phyloP scores from a whole-genome alignment of 2,329 filamentous ascomycete genomes.

The Aureobasidium uvarum region DNA sequence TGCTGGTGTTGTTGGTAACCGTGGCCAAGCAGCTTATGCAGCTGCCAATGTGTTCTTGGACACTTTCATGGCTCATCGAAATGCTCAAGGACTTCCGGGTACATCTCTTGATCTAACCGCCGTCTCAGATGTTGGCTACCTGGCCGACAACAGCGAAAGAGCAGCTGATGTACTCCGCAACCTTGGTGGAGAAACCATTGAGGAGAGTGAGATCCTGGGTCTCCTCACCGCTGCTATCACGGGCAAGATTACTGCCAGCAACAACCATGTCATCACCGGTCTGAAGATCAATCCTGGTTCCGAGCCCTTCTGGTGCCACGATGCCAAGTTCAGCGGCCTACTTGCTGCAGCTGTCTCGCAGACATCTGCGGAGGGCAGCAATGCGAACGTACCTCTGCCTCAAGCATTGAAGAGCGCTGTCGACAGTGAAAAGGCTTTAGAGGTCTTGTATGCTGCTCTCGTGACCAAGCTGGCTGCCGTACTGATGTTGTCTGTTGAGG shows the following conservation, averaged over 20 bases:
- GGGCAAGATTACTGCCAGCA: slow-evolving; percentile 11
- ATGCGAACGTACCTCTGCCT: neutral
- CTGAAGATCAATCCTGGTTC: slow-evolving; percentile 17
- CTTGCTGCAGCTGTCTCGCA: slow-evolving; percentile 3
- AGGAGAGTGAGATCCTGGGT: slow-evolving; percentile 16
- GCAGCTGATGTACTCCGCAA: slow-evolving; percentile 20
- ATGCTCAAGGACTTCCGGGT: slow-evolving; percentile 45
- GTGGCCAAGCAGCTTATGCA: slow-evolving; percentile 30
- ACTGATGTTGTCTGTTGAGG: slow-evolving; percentile 14
- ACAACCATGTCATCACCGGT: slow-evolving; percentile 21
- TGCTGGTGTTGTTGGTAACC: slow-evolving; percentile 26
- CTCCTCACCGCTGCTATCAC: slow-evolving; percentile 14
- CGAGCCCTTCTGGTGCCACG: slow-evolving; percentile 18
- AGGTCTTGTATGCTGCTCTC: slow-evolving; percentile 14
- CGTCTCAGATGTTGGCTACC: slow-evolving; percentile 46
- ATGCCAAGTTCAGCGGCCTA: slow-evolving; percentile 4
- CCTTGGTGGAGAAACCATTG: slow-evolving; percentile 7
- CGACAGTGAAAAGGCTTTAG: neutral
- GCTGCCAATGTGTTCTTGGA: slow-evolving; percentile 29
- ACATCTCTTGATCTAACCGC: slow-evolving; percentile 55
- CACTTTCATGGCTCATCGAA: slow-evolving; percentile 41
- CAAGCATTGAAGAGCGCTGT: slow-evolving; percentile 1
- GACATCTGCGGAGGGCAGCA: neutral
- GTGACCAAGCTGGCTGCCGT: slow-evolving; percentile 17
- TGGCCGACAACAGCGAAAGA: slow-evolving; percentile 26